A percentile compares a stretch with the other conserved stretches of the same genome.
These are phyloP conservation scores for Saturnispora kantuleensis DNA, from an alignment of 805 yeast genomes.

Conservation along the genomic window DNA sequence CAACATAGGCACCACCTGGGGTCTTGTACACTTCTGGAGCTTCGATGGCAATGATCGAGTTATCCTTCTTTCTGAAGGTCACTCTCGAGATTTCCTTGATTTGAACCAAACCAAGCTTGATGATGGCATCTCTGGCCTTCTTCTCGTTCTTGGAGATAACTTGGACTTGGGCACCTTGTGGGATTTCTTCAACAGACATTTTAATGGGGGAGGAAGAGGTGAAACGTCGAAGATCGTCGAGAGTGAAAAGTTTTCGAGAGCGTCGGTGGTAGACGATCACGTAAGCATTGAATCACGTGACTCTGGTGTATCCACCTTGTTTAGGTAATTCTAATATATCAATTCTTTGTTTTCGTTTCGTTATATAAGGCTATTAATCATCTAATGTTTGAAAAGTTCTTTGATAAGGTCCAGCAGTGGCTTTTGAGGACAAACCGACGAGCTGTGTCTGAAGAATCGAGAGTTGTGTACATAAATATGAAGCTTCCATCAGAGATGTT, in stretches of 20 bases:
- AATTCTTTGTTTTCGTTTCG: neutral
- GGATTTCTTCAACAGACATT: conserved; percentile 37
- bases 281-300: too few relatives aligned
- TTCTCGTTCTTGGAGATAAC: conserved; percentile 84
- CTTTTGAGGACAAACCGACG: neutral
- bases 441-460: conserved; percentile 7
- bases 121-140: conserved; percentile 86
- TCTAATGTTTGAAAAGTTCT: conserved; percentile 6
- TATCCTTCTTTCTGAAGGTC: conserved; percentile 88
- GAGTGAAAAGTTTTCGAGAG: conserved; percentile 2
- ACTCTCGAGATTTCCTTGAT: conserved; percentile 91
- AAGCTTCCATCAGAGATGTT: conserved; percentile 49
- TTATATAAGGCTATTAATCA: neutral
- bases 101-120: conserved; percentile 82
- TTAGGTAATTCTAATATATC: neutral
- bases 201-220: neutral
- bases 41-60: conserved; percentile 85
- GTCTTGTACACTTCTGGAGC: conserved; percentile 93
- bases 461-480: conserved; percentile 49
- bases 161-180: conserved; percentile 75
- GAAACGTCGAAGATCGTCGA: neutral
- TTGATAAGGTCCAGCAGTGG: conserved; percentile 4
- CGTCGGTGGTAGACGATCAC: neutral
- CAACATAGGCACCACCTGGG: conserved; percentile 87
- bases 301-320: too few relatives aligned